Conservation (phyloP, 2,329 filamentous ascomycete genomes). For the Epichloe gansuensis region DNA sequence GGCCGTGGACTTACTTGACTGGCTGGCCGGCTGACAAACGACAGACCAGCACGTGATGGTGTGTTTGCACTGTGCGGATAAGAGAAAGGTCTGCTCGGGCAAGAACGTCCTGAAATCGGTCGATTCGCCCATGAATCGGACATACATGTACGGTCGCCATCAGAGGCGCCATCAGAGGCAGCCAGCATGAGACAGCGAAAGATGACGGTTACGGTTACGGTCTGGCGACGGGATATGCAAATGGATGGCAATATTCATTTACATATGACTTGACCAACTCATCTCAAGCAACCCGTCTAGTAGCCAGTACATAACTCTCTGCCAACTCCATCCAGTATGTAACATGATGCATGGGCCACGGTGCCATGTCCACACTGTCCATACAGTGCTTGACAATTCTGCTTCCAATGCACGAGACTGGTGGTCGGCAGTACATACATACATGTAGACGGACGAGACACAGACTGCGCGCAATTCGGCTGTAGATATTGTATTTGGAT, state of each 20-base stretch:
- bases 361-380: too few relatives aligned
- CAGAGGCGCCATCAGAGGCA: too few relatives aligned
- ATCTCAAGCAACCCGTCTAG: too few relatives aligned
- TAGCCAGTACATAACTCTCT: too few relatives aligned
- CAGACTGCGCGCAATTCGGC: background rate
- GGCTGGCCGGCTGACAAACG: constrained; percentile 2
- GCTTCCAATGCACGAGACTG: too few relatives aligned
- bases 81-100: background rate
- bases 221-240: background rate
- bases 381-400: too few relatives aligned
- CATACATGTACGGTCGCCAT: too few relatives aligned
- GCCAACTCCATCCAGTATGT: too few relatives aligned
- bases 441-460: too few relatives aligned
- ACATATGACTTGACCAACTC: too few relatives aligned
- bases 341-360: too few relatives aligned
- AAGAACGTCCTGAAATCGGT: constrained; percentile 2
- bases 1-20: background rate
- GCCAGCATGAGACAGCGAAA: background rate
- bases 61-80: constrained; percentile 4
- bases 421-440: too few relatives aligned
- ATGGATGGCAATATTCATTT: background rate
- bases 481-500: background rate
- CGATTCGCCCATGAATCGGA: constrained; percentile 2
- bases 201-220: background rate
- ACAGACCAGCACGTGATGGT: background rate